phyloP scores from a whole-genome alignment of 2,329 filamentous ascomycete genomes.

The Cladorrhinum sp. region DNA sequence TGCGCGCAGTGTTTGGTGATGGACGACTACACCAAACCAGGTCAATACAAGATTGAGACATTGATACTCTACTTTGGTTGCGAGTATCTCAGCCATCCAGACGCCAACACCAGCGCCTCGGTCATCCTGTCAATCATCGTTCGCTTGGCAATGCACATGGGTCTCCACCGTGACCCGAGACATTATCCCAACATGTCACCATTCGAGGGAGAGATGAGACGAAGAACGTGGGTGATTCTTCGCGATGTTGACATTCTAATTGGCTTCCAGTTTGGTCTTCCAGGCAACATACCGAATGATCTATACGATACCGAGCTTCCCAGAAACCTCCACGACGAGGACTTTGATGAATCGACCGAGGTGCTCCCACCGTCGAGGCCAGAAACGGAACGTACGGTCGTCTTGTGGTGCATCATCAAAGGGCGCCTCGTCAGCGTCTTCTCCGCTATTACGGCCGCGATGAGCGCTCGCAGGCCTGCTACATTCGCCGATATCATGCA shows the following conservation, averaged over 20 bases:
- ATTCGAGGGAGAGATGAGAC: conserved; percentile 51
- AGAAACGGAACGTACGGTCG: conserved; percentile 39
- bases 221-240: conserved; percentile 46
- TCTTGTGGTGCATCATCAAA: conserved; percentile 4
- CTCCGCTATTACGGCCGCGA: conserved; percentile 21
- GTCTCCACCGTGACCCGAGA: conserved; percentile 48
- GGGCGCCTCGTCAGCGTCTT: conserved; percentile 24
- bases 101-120: conserved; percentile 28
- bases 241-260: conserved; percentile 47
- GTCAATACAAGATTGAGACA: conserved; percentile 30
- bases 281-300: conserved; percentile 44
- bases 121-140: conserved; percentile 30
- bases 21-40: conserved; percentile 32
- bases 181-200: conserved; percentile 41
- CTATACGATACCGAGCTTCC: conserved; percentile 46
- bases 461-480: conserved; percentile 11
- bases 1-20: conserved; percentile 31
- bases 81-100: conserved; percentile 29
- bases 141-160: conserved; percentile 33
- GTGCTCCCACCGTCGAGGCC: conserved; percentile 43
- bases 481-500: conserved; percentile 23
- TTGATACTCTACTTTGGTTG: conserved; percentile 30
- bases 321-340: conserved; percentile 47
- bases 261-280: conserved; percentile 52
- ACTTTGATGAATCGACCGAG: conserved; percentile 47